phyloP scores from a whole-genome alignment of 2,329 filamentous ascomycete genomes.

The Diaporthe ilicicola region DNA sequence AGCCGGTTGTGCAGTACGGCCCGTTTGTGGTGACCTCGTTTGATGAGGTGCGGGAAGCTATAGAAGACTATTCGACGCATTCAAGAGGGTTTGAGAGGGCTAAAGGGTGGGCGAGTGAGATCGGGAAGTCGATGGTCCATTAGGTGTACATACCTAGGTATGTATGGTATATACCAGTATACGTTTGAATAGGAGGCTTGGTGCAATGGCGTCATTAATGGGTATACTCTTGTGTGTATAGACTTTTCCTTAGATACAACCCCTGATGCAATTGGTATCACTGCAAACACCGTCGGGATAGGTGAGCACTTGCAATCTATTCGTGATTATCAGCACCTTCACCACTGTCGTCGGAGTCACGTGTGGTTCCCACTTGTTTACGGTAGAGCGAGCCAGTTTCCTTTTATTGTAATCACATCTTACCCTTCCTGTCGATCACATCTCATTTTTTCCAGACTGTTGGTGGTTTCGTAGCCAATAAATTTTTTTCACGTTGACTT shows the following conservation, averaged over 20 bases:
- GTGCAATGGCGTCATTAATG: background rate
- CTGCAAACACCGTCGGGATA: too few species aligned
- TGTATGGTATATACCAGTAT: background rate
- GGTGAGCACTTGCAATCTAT: too few species aligned
- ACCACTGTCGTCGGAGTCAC: background rate
- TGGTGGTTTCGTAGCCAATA: background rate
- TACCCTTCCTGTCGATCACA: background rate
- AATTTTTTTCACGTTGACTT: background rate
- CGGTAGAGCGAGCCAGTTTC: background rate
- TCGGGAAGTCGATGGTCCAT: conserved; percentile 77
- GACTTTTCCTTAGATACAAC: background rate
- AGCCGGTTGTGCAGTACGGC: conserved; percentile 84
- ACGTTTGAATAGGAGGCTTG: background rate
- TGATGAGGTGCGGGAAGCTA: conserved; percentile 78
- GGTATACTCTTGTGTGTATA: background rate
- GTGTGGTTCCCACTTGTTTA: too few species aligned
- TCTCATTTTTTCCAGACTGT: background rate
- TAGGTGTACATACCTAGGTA: too few species aligned
- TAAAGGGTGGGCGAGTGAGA: conserved; percentile 82
- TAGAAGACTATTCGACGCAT: conserved; percentile 77
- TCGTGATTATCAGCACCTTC: too few species aligned
- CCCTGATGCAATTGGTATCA: background rate
- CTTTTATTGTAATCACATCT: too few species aligned
- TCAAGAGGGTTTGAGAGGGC: conserved; percentile 84
- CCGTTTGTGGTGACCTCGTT: conserved; percentile 81